Percentiles rank a stretch among this genome's conserved stretches.
phyloP scores from a whole-genome alignment of 1,284 basidiomycete species.

The Sporisorium graminicola region DNA sequence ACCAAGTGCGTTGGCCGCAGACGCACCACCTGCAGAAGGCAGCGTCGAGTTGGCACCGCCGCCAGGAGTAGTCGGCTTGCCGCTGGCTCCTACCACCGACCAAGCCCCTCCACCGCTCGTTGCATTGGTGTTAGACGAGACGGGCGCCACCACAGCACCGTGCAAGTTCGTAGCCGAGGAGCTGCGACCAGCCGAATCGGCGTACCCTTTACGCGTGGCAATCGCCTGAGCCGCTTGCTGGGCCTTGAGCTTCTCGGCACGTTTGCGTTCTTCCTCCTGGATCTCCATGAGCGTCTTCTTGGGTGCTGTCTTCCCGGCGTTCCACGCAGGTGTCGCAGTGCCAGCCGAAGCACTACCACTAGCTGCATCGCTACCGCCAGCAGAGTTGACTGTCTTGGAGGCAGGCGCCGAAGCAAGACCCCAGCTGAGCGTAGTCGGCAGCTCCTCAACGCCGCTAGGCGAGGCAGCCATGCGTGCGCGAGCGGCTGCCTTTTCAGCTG shows the following conservation, averaged over 20 bases:
- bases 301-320: conserved; percentile 65
- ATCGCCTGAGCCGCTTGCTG: conserved; percentile 71
- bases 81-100: conserved; percentile 85
- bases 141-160: conserved; percentile 72
- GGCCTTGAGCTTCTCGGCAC: conserved; percentile 74
- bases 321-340: conserved; percentile 67
- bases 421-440: conserved; percentile 70
- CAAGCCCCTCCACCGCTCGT: conserved; percentile 75
- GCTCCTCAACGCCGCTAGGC: conserved; percentile 59
- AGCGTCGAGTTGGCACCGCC: background rate
- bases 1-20: conserved; percentile 33
- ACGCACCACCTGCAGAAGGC: background rate
- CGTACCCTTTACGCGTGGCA: conserved; percentile 75
- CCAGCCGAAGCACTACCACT: conserved; percentile 76
- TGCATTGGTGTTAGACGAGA: conserved; percentile 33
- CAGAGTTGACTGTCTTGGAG: conserved; percentile 64
- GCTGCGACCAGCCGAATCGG: conserved; percentile 74
- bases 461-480: conserved; percentile 61
- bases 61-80: conserved; percentile 74
- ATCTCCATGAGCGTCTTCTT: conserved; percentile 99
- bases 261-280: conserved; percentile 89
- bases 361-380: conserved; percentile 75
- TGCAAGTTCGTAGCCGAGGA: conserved; percentile 16
- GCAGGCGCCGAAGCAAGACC: conserved; percentile 70
- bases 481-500: conserved; percentile 57